Percentiles rank a stretch among this genome's conserved stretches.
These are phyloP conservation scores for Linum tenue DNA, from an alignment of 345 rosid species.

Conservation along the genomic window DNA sequence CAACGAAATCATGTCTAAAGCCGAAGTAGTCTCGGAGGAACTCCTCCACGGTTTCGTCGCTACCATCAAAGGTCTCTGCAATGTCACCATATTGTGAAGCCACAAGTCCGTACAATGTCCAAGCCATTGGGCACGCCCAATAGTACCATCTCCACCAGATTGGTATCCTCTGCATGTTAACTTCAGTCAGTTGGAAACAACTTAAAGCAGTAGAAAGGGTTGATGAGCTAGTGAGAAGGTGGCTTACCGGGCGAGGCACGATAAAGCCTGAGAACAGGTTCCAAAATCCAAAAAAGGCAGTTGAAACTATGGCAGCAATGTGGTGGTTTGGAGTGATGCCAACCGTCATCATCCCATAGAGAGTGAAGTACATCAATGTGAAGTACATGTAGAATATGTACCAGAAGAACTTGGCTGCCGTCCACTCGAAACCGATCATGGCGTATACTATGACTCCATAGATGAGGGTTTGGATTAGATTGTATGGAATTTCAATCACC, in stretches of 20 bases:
- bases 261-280: conserved; percentile 60
- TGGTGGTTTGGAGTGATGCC: conserved; percentile 52
- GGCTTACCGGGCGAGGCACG: conserved; percentile 36
- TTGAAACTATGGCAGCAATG: conserved; percentile 39
- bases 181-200: background rate
- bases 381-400: conserved; percentile 51
- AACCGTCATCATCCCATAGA: conserved; percentile 60
- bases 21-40: conserved; percentile 51
- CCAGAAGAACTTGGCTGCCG: conserved; percentile 42
- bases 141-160: conserved; percentile 72
- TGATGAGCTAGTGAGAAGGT: background rate
- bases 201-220: background rate
- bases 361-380: conserved; percentile 49
- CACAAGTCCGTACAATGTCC: conserved; percentile 50
- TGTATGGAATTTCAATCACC: conserved; percentile 48
- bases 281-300: conserved; percentile 44
- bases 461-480: conserved; percentile 31
- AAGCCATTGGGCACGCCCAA: conserved; percentile 45
- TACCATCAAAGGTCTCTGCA: conserved; percentile 23
- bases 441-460: conserved; percentile 49
- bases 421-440: conserved; percentile 60
- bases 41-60: conserved; percentile 41
- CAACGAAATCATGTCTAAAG: conserved; percentile 43
- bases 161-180: conserved; percentile 39
- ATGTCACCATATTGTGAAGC: conserved; percentile 51